Base-by-base conservation (phyloP, 116 monocot genomes). In the Dioscorea cayenensis region DNA sequence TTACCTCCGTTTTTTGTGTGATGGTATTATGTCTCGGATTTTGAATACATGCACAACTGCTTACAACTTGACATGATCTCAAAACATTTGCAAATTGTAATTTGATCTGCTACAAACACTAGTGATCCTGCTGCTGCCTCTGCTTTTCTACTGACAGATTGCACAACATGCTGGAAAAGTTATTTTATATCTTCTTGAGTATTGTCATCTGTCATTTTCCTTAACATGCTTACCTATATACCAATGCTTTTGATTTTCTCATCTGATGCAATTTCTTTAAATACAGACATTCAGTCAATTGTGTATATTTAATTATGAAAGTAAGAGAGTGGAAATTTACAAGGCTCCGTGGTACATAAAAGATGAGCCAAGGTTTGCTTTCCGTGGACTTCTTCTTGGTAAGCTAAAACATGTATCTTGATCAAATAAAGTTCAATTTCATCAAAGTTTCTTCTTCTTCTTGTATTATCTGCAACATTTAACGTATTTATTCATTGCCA, bases 341-440 rank as follows among this genome's bases (percentile, higher is more conserved):
- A 84, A 89, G 55, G 82, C 99, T 63, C 99, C 99, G 37, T 94
- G 94, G 99, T 83, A 84, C 66, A 99, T 99, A 74, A 64, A 84
- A 77, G 99, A 99, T 67, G 87, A 94, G 82, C 99, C 99, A 66
- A 89, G 94, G 67, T 99, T 99, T 85, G 8, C 91, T 10, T 99
- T 84, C 63, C 99, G 99, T 71, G 99, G 94, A 66, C 79, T 99
- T 77, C 86, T 91, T 78, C 84, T 99, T 83, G 99, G 99, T 99
- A 93, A 66, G 70, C 16, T 11, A 73, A 7, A 36, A 21, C 22
- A 12, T 7, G 18, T 37, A 7, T 22, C 35, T 12, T 22, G 12
- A 48, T 60, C 14, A 7, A 55, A 70, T 23, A 62, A 32, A 23
- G 1, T 22, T 62, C 25, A 13, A 11, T 20, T 23, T 62, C 25